A percentile compares a stretch with the other conserved stretches of the same genome.
phyloP scores from a whole-genome alignment of 352 stramenopile species.

The Globisporangium parvum region DNA sequence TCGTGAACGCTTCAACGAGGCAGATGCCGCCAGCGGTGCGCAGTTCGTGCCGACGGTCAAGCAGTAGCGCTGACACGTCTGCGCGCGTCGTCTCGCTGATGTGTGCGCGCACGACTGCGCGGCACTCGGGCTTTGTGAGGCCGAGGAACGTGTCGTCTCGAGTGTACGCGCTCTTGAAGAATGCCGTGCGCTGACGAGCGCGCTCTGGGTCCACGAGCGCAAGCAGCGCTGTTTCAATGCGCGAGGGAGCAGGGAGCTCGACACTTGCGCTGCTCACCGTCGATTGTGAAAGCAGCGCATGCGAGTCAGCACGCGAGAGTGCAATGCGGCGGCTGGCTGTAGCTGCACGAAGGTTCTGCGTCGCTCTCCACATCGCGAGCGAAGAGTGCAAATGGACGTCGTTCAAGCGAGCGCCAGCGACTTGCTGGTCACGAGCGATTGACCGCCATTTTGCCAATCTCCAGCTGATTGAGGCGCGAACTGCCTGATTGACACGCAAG shows the following conservation, averaged over 20 bases:
- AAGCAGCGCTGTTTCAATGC: constrained; percentile 7
- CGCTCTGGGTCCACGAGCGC: constrained; percentile 8
- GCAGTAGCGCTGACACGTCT: constrained; percentile 9
- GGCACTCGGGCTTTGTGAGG: constrained; percentile 10
- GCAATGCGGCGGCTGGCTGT: no score
- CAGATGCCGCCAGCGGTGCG: constrained; percentile 13
- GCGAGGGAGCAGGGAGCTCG: not conserved
- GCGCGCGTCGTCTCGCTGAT: constrained; percentile 2
- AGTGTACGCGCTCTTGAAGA: constrained; percentile 14
- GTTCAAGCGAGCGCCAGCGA: no score
- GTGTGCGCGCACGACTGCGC: constrained; percentile 8
- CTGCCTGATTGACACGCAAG: no score
- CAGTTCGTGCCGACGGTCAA: constrained; percentile 16
- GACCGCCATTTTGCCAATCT: no score
- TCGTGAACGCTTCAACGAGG: constrained; percentile 13
- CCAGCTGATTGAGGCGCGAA: no score
- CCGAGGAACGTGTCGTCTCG: constrained; percentile 15
- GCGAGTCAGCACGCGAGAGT: no score
- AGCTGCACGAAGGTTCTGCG: no score
- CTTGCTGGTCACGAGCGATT: no score
- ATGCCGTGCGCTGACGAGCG: not conserved
- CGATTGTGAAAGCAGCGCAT: no score
- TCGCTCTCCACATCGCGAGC: no score
- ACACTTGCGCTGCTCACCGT: no score
- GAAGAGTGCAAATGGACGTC: no score